These are phyloP conservation scores for Patellifolia procumbens DNA, from an alignment of 179 eudicot species.

Conservation along the genomic window DNA sequence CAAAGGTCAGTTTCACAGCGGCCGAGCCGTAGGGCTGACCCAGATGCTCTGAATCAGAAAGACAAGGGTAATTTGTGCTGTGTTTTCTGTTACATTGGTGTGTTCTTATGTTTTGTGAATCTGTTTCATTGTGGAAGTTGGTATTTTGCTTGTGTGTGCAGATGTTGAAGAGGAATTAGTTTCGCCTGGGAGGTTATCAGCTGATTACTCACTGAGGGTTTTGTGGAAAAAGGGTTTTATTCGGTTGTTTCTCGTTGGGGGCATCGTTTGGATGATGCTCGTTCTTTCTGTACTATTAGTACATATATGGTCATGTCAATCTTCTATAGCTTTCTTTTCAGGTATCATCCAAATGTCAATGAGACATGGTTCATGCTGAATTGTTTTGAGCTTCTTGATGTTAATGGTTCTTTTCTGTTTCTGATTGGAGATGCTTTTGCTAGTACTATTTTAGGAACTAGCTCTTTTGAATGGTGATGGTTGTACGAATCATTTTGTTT, in stretches of 20 bases:
- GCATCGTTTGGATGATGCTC: conserved; percentile 88
- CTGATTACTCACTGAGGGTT: conserved; percentile 57
- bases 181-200: conserved; percentile 46
- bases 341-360: conserved; percentile 47
- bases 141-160: conserved; percentile 36
- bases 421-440: neutral
- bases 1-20: conserved; percentile 58
- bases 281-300: conserved; percentile 71
- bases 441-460: neutral
- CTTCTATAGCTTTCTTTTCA: conserved; percentile 83
- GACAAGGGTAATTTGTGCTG: conserved; percentile 34
- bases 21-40: conserved; percentile 58
- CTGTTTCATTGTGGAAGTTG: neutral
- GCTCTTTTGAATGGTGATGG: neutral
- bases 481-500: neutral
- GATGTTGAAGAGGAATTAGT: conserved; percentile 42
- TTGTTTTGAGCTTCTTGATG: neutral
- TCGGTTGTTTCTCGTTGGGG: conserved; percentile 79
- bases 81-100: neutral
- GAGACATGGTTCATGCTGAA: neutral
- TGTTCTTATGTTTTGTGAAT: neutral
- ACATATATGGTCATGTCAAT: conserved; percentile 95
- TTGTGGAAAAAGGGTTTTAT: conserved; percentile 87
- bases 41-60: conserved; percentile 34
- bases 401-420: neutral